Conservation (phyloP, 192 early-diverging fungal genomes). For the Coemansia sp. region DNA sequence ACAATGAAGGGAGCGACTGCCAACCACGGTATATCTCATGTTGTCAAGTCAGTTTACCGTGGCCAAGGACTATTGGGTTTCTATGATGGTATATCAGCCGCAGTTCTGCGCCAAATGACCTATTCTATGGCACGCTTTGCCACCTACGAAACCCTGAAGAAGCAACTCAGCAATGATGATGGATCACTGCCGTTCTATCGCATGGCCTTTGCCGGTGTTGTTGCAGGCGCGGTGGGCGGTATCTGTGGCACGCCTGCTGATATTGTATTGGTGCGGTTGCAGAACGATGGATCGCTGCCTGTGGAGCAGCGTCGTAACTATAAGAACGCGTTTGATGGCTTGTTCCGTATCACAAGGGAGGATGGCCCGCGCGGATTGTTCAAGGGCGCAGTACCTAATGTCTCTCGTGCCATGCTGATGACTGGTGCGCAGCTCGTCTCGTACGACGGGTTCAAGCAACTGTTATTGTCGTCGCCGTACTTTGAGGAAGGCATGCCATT, state of each 20-base stretch:
- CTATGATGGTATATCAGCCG: conserved; percentile 70
- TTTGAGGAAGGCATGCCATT: conserved; percentile 67
- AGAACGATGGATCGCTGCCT: conserved; percentile 77
- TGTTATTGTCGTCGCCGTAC: conserved; percentile 63
- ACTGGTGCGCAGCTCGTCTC: conserved; percentile 71
- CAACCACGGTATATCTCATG: conserved; percentile 59
- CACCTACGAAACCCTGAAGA: conserved; percentile 74
- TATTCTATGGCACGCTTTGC: conserved; percentile 83
- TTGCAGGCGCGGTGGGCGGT: conserved; percentile 63
- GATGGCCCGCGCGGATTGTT: conserved; percentile 81
- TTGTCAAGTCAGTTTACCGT: conserved; percentile 69
- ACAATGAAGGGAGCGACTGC: conserved; percentile 67
- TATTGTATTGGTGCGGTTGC: conserved; percentile 80
- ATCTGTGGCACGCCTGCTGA: conserved; percentile 80
- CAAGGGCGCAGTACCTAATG: conserved; percentile 89
- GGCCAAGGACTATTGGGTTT: conserved; percentile 73
- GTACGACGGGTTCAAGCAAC: conserved; percentile 79
- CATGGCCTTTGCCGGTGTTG: conserved; percentile 39
- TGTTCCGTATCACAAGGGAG: conserved; percentile 74
- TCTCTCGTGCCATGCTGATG: conserved; percentile 90
- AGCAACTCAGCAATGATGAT: conserved; percentile 56
- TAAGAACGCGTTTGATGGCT: conserved; percentile 73
- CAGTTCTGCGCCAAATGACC: conserved; percentile 76
- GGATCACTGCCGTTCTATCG: conserved; percentile 52
- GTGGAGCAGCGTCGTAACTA: conserved; percentile 70